Conservation (phyloP, 352 stramenopile genomes). For the Bremia lactucae region DNA sequence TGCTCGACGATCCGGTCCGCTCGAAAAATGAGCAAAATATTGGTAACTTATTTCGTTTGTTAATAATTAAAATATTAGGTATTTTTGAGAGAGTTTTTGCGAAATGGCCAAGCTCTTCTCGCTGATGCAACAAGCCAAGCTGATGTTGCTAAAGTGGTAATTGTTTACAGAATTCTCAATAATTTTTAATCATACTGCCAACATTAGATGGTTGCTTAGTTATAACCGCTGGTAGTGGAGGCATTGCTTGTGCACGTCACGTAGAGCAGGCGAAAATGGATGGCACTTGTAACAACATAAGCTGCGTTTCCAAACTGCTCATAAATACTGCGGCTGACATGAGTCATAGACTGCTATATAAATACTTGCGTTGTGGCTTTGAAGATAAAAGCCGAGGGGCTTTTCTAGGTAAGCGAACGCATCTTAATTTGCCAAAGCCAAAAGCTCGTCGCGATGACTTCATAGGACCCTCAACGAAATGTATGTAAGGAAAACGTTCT, state of each 20-base stretch:
- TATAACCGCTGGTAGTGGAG: conserved; percentile 86
- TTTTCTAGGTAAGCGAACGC: conserved; percentile 26
- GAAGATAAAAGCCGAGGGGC: conserved; percentile 23
- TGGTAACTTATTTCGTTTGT: background rate
- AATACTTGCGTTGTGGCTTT: conserved; percentile 53
- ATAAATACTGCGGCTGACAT: conserved; percentile 86
- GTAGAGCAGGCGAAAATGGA: conserved; percentile 87
- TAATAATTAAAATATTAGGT: background rate
- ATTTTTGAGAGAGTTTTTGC: no score
- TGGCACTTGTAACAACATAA: conserved; percentile 99
- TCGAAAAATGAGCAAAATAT: background rate
- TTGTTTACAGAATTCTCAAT: conserved; percentile 10
- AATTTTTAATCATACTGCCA: conserved; percentile 4
- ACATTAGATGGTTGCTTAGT: conserved; percentile 82
- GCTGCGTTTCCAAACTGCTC: conserved; percentile 99
- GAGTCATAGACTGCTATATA: conserved; percentile 39
- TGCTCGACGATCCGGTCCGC: conserved; percentile 6
- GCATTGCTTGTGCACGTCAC: conserved; percentile 87
- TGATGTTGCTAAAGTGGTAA: conserved; percentile 1
- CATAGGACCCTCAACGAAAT: conserved; percentile 97
- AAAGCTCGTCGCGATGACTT: conserved; percentile 89
- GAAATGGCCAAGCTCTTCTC: no score
- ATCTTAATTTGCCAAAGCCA: conserved; percentile 87
- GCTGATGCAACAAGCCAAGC: conserved; percentile 12
- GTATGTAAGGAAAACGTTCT: conserved; percentile 87